Conservation (phyloP, 345 rosid genomes). For the Dovyalis caffra region DNA sequence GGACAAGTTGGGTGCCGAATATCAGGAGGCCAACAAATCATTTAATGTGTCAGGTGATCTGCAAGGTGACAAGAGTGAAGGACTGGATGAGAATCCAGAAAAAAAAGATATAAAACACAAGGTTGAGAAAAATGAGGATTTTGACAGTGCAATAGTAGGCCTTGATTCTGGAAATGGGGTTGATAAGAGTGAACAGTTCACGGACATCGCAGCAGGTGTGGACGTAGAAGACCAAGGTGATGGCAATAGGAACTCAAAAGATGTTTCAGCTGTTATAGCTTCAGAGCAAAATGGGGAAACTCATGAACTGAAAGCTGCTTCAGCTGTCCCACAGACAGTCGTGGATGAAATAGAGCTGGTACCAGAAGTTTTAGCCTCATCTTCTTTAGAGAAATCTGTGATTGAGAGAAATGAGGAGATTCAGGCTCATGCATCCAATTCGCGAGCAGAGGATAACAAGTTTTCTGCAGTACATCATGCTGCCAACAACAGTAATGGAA, state of each 20-base stretch:
- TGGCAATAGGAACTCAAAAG: conserved; percentile 22
- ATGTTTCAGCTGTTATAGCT: conserved; percentile 7
- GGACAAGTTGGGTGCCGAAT: conserved; percentile 24
- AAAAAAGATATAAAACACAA: neutral
- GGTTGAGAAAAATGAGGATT: neutral
- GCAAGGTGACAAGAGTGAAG: neutral
- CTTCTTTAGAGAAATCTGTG: conserved; percentile 24
- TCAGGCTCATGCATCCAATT: conserved; percentile 16
- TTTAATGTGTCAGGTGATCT: neutral
- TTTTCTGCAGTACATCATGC: conserved; percentile 24
- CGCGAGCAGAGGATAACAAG: conserved; percentile 21
- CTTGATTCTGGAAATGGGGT: conserved; percentile 12
- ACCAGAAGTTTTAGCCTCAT: conserved; percentile 18
- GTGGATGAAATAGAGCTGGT: conserved; percentile 21
- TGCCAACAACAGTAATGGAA: conserved; percentile 29
- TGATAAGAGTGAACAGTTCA: conserved; percentile 15
- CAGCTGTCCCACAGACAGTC: conserved; percentile 7
- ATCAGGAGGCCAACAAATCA: conserved; percentile 9
- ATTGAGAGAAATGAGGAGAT: conserved; percentile 30
- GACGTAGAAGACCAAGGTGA: conserved; percentile 4
- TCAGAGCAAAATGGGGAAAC: conserved; percentile 9
- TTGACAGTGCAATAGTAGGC: neutral
- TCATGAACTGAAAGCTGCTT: conserved; percentile 4
- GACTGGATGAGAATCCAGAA: neutral
- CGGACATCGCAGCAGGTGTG: neutral